These are phyloP conservation scores for Amylostereum areolatum DNA, from an alignment of 1,284 basidiomycete species.

Conservation along the genomic window DNA sequence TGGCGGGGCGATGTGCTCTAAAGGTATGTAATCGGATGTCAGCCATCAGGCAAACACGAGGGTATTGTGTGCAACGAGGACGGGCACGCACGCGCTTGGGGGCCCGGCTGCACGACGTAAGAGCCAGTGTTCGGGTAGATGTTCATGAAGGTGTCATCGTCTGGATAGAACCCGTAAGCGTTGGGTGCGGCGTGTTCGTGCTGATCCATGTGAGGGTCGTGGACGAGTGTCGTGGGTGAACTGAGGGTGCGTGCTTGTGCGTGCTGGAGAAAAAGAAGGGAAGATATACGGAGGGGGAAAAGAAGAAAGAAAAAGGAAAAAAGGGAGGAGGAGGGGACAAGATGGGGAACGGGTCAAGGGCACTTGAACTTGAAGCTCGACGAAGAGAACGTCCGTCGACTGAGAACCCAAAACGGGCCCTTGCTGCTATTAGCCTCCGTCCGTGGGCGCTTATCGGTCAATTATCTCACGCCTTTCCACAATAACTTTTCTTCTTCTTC, in stretches of 20 bases:
- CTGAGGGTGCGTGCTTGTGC: neutral
- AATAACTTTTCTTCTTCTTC: neutral
- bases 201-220: slow-evolving; percentile 9
- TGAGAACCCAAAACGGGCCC: slow-evolving; percentile 1
- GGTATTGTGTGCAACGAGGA: neutral
- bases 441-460: neutral
- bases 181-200: slow-evolving; percentile 14
- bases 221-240: slow-evolving; percentile 11
- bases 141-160: slow-evolving; percentile 10
- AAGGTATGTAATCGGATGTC: neutral
- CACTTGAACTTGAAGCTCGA: neutral
- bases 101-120: slow-evolving; percentile 18
- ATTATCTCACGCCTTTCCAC: slow-evolving; percentile 6
- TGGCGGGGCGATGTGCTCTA: slow-evolving; percentile 9
- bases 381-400: neutral
- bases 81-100: slow-evolving; percentile 19
- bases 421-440: neutral
- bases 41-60: neutral
- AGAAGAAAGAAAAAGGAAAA: slow-evolving; percentile 4
- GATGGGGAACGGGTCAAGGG: slow-evolving; percentile 1
- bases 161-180: slow-evolving; percentile 15
- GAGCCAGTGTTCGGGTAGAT: slow-evolving; percentile 1
- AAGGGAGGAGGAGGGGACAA: slow-evolving; percentile 3
- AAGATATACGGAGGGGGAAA: neutral
- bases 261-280: slow-evolving; percentile 1